Percentiles rank a stretch among this genome's conserved stretches.
Conservation (phyloP, 768 basidiomycete genomes). For the Russula griseocarnosa region DNA sequence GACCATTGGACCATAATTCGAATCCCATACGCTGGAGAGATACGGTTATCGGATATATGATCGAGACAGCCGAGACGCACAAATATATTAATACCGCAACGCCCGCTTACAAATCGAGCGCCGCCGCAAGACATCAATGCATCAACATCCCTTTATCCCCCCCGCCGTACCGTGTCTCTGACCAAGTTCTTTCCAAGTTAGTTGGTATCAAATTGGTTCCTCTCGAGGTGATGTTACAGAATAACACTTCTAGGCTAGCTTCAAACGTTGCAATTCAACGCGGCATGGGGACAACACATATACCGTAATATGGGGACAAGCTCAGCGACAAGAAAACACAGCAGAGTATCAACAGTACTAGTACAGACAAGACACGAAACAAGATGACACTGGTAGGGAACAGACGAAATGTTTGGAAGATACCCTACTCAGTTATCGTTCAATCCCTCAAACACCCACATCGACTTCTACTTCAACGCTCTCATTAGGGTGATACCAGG, state of each 20-base stretch:
- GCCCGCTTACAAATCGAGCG: too few species aligned
- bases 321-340: neutral
- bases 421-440: too few species aligned
- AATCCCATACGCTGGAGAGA: conserved; percentile 83
- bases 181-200: too few species aligned
- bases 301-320: neutral
- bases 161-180: too few species aligned
- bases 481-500: neutral
- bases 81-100: too few species aligned
- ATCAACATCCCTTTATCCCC: too few species aligned
- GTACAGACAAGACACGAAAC: neutral
- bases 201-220: neutral
- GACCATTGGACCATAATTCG: conserved; percentile 96
- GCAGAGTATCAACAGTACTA: neutral
- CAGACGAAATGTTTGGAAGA: neutral
- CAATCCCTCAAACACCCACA: too few species aligned
- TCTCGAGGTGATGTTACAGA: neutral
- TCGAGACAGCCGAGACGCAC: conserved; percentile 46
- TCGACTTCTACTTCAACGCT: neutral
- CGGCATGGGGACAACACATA: neutral
- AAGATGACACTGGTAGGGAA: neutral
- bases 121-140: too few species aligned
- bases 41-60: conserved; percentile 45
- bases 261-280: neutral
- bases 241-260: neutral